A percentile compares a stretch with the other conserved stretches of the same genome.
phyloP scores from a whole-genome alignment of 345 rosid genomes.

The Stellera chamaejasme region DNA sequence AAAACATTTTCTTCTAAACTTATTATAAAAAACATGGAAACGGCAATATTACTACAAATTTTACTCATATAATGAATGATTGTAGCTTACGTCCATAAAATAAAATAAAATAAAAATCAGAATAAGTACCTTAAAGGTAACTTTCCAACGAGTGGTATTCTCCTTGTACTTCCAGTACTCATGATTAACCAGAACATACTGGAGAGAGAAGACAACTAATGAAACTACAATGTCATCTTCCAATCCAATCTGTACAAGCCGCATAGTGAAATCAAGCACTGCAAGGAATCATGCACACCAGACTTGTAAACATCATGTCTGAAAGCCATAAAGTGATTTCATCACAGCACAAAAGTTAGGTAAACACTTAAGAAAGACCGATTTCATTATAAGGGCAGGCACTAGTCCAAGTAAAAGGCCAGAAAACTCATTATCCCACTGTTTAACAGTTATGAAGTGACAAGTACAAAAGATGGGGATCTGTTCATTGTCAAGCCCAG shows the following conservation, averaged over 20 bases:
- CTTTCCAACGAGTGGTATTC: conserved; percentile 63
- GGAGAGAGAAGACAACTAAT: conserved; percentile 65
- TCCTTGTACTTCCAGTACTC: conserved; percentile 77
- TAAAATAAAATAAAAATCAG: too few species aligned
- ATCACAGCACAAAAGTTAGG: too few species aligned
- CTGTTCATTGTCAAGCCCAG: too few species aligned
- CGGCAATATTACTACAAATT: conserved; percentile 1
- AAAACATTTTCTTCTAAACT: not conserved
- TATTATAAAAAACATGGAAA: not conserved
- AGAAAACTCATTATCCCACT: too few species aligned
- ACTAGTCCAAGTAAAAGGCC: too few species aligned
- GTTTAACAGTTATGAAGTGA: too few species aligned
- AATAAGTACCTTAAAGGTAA: conserved; percentile 59
- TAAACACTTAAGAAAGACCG: too few species aligned
- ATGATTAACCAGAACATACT: conserved; percentile 75
- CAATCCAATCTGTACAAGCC: conserved; percentile 66
- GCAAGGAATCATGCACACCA: conserved; percentile 32
- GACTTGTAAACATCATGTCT: not conserved
- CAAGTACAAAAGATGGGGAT: too few species aligned
- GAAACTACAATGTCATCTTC: conserved; percentile 61
- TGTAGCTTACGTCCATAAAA: not conserved
- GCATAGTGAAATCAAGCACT: conserved; percentile 78
- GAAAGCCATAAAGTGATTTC: too few species aligned
- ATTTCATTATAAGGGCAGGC: too few species aligned
- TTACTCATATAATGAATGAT: not conserved